Conservation (phyloP, 1,284 basidiomycete genomes). For the Cutaneotrichosporon mucoides region DNA sequence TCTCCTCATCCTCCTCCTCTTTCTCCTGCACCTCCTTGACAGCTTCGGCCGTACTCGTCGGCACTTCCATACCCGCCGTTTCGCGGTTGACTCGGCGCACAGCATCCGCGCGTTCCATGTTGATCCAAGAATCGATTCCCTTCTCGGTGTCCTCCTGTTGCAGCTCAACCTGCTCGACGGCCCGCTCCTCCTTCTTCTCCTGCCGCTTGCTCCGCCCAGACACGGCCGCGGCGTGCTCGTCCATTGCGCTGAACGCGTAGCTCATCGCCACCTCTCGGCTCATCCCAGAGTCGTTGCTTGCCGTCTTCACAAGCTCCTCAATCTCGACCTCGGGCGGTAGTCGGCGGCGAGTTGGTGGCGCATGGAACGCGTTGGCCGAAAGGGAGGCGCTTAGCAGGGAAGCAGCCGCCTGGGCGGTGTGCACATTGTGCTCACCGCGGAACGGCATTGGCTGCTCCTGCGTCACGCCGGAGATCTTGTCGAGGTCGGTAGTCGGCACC, state of each 20-base stretch:
- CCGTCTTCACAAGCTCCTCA: slow-evolving; percentile 23
- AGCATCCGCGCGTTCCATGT: slow-evolving; percentile 19
- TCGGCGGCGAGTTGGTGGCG: slow-evolving; percentile 22
- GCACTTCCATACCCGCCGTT: slow-evolving; percentile 22
- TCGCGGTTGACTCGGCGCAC: slow-evolving; percentile 1
- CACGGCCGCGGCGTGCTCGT: slow-evolving; percentile 20
- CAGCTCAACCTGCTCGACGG: slow-evolving; percentile 14
- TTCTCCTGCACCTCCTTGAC: slow-evolving; percentile 10
- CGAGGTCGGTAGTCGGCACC: slow-evolving; percentile 7
- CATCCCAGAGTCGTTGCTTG: slow-evolving; percentile 23
- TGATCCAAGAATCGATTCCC: slow-evolving; percentile 42
- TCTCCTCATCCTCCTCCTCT: slow-evolving; percentile 9
- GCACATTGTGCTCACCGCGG: slow-evolving; percentile 9
- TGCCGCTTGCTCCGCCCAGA: neutral
- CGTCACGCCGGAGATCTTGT: slow-evolving; percentile 8
- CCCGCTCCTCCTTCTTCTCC: slow-evolving; percentile 9
- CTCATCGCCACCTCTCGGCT: slow-evolving; percentile 41
- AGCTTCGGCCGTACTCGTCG: slow-evolving; percentile 18
- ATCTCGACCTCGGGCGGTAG: slow-evolving; percentile 24
- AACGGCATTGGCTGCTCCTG: neutral
- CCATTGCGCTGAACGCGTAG: slow-evolving; percentile 34
- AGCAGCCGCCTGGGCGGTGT: slow-evolving; percentile 8
- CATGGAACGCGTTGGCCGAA: slow-evolving; percentile 34
- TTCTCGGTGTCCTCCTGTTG: slow-evolving; percentile 20
- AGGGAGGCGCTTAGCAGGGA: slow-evolving; percentile 39